phyloP scores from a whole-genome alignment of 2,329 filamentous ascomycete genomes.

The Sarocladium kiliense region DNA sequence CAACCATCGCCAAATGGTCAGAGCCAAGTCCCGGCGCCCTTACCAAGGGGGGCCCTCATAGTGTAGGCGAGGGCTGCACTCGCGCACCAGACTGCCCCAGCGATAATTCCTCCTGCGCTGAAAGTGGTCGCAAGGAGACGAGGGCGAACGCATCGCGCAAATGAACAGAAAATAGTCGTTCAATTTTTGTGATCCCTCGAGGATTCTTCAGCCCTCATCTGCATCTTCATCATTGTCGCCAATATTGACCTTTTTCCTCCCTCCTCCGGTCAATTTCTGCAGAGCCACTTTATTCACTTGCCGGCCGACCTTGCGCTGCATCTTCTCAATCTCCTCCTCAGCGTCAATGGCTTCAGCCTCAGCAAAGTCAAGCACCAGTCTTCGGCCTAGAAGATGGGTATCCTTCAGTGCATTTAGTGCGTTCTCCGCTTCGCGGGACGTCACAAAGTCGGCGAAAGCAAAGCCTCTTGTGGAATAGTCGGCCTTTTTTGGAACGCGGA shows the following conservation, averaged over 20 bases:
- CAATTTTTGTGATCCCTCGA: conserved; percentile 26
- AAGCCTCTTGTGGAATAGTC: conserved; percentile 85
- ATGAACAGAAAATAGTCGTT: conserved; percentile 16
- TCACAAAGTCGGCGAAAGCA: conserved; percentile 94
- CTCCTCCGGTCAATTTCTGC: conserved; percentile 78
- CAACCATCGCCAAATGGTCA: background rate
- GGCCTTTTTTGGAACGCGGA: conserved; percentile 93
- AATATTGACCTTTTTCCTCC: conserved; percentile 85
- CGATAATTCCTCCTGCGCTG: background rate
- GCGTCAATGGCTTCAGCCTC: conserved; percentile 84
- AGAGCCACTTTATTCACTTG: conserved; percentile 88
- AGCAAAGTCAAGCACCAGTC: conserved; percentile 87
- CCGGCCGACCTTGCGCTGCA: conserved; percentile 90
- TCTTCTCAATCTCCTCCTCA: conserved; percentile 92
- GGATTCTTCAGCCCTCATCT: conserved; percentile 21
- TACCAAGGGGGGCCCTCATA: conserved; percentile 4
- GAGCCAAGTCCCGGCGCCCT: background rate
- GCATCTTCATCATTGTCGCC: conserved; percentile 58
- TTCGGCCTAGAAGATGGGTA: conserved; percentile 87
- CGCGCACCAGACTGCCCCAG: background rate
- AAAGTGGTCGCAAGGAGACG: conserved; percentile 2
- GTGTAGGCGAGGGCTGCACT: background rate
- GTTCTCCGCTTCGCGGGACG: conserved; percentile 80
- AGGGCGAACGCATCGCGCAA: conserved; percentile 7
- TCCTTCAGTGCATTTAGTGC: conserved; percentile 87